phyloP scores from a whole-genome alignment of 2,329 filamentous ascomycete species.

The Diaporthe destruens region DNA sequence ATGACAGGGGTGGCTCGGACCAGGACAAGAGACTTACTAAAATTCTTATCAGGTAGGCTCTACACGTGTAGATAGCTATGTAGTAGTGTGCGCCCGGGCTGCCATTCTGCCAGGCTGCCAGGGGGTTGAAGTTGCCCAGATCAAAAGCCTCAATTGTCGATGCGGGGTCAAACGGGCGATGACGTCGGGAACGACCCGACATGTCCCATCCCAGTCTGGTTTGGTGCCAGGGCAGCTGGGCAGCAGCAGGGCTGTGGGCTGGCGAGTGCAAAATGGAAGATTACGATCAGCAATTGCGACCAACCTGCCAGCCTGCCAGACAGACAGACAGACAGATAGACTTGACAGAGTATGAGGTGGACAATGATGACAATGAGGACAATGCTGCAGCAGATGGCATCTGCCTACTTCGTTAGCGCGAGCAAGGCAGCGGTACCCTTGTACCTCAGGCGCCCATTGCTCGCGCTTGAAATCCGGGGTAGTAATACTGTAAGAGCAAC shows the following conservation, averaged over 20 bases:
- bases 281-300: slow-evolving; percentile 25
- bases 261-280: slow-evolving; percentile 4
- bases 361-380: background rate
- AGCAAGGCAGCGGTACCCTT: background rate
- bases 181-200: background rate
- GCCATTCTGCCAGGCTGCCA: no score
- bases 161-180: slow-evolving; percentile 14
- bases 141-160: slow-evolving; percentile 21
- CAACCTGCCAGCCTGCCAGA: slow-evolving; percentile 5
- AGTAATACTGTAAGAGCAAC: slow-evolving; percentile 11
- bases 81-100: no score
- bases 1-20: slow-evolving; percentile 22
- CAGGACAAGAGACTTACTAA: background rate
- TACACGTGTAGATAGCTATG: no score
- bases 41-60: no score
- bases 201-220: background rate
- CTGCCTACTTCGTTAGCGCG: background rate
- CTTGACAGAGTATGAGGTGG: no score
- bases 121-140: background rate
- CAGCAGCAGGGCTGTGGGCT: background rate
- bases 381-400: background rate
- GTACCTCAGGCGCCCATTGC: background rate
- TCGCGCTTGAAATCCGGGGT: slow-evolving; percentile 24
- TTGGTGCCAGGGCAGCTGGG: background rate
- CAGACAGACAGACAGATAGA: background rate